Evolutionary conservation across 192 early-diverging fungal genomes (phyloP).

Genomic region (Borealophlyctis nickersoniae): DNA sequence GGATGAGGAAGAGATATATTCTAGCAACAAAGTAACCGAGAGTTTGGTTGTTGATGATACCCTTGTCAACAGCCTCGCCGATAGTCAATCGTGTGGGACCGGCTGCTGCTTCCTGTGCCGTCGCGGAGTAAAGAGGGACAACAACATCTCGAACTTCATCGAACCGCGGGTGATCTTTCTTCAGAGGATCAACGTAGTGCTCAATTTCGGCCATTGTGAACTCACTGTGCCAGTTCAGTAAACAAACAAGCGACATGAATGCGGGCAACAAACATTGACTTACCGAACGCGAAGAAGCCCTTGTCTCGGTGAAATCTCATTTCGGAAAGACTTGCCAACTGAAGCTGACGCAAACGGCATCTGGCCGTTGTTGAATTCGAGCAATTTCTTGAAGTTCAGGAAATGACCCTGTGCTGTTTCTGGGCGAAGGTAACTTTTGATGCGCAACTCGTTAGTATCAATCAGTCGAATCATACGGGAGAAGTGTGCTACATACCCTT

Average conservation of each 20-base stretch:
- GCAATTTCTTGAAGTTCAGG: conserved; percentile 92
- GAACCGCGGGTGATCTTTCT: conserved; percentile 93
- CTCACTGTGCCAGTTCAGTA: conserved; percentile 67
- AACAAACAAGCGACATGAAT: too few species aligned
- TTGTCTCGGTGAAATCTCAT: conserved; percentile 94
- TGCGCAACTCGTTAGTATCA: conserved; percentile 1
- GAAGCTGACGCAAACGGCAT: conserved; percentile 99
- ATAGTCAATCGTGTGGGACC: conserved; percentile 75
- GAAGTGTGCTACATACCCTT: conserved; percentile 53
- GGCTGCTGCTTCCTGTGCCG: conserved; percentile 73
- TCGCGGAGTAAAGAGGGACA: conserved; percentile 73
- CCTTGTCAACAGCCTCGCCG: conserved; percentile 86
- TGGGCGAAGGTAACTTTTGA: conserved; percentile 79
- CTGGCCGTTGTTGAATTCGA: conserved; percentile 96
- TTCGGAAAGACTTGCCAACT: conserved; percentile 97
- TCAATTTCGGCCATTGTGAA: conserved; percentile 99
- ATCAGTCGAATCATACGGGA: conserved; percentile 11
- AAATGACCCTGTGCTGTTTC: conserved; percentile 99
- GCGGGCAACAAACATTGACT: conserved; percentile 14
- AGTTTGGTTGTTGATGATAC: conserved; percentile 93
- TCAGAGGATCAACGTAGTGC: conserved; percentile 93
- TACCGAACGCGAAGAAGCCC: conserved; percentile 93
- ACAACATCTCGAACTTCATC: conserved; percentile 74
- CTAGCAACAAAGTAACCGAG: conserved; percentile 98
- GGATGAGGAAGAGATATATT: conserved; percentile 85